Evolutionary conservation across 1,284 basidiomycete genomes (phyloP).

Genomic region (Sanghuangporus baumii): DNA sequence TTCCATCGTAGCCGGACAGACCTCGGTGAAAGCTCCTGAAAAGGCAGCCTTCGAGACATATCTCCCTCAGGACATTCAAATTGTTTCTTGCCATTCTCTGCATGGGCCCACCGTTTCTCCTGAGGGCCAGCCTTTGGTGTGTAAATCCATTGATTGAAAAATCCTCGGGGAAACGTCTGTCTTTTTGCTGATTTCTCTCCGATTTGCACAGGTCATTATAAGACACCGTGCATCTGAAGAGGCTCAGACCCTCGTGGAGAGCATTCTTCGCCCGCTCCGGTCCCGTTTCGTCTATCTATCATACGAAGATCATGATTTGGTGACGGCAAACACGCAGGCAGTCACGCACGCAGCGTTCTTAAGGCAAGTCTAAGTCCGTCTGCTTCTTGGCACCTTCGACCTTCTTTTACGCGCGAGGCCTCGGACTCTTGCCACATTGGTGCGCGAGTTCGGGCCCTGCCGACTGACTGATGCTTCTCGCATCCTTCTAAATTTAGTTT

Average conservation of each 20-base stretch:
- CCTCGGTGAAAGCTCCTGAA: slow-evolving; percentile 96
- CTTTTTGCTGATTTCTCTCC: slow-evolving; percentile 1
- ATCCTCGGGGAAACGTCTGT: slow-evolving; percentile 5
- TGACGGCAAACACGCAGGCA: slow-evolving; percentile 97
- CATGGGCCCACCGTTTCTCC: slow-evolving; percentile 92
- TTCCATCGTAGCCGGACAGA: slow-evolving; percentile 93
- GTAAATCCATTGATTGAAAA: slow-evolving; percentile 22
- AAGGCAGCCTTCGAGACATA: slow-evolving; percentile 85
- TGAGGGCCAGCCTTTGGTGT: slow-evolving; percentile 86
- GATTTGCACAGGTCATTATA: slow-evolving; percentile 69
- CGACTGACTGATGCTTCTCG: background rate
- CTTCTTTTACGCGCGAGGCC: slow-evolving; percentile 6
- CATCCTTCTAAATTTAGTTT: background rate
- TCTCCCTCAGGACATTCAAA: slow-evolving; percentile 82
- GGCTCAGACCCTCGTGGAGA: slow-evolving; percentile 76
- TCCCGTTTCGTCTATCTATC: slow-evolving; percentile 89
- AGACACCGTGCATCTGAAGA: slow-evolving; percentile 78
- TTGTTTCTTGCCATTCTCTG: slow-evolving; percentile 91
- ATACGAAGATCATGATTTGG: slow-evolving; percentile 93
- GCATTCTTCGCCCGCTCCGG: slow-evolving; percentile 76
- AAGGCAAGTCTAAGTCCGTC: slow-evolving; percentile 45
- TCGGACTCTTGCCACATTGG: slow-evolving; percentile 5
- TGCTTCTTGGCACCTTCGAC: slow-evolving; percentile 1
- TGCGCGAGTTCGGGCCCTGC: background rate
- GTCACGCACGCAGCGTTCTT: slow-evolving; percentile 98